Percentiles rank a stretch among this genome's conserved stretches.
Conservation (phyloP, 2,329 filamentous ascomycete genomes). For the Ceratocystis variospora region DNA sequence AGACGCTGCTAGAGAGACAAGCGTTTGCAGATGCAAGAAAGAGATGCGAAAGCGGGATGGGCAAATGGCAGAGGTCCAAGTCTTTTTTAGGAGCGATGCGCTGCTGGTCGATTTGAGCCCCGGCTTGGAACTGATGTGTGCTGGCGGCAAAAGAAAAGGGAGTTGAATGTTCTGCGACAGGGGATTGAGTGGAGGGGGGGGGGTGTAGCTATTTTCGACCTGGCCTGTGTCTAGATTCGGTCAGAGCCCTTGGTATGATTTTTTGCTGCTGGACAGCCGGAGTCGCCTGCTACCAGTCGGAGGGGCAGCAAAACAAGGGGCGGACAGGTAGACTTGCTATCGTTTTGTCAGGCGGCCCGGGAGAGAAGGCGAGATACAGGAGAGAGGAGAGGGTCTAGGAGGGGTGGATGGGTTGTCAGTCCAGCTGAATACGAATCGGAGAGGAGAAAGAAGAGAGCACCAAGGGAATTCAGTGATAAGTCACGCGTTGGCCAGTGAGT, state of each 20-base stretch:
- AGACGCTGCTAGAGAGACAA: slow-evolving; percentile 2
- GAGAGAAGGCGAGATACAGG: neutral
- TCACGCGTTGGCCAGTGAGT: neutral
- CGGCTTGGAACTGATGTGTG: neutral
- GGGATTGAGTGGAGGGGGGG: neutral
- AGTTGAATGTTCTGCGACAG: neutral
- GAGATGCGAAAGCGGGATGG: neutral
- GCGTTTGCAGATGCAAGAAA: slow-evolving; percentile 6
- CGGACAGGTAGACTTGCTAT: neutral
- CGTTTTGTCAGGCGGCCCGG: neutral
- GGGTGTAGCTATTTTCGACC: neutral
- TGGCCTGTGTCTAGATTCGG: too few relatives aligned
- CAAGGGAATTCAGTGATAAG: neutral
- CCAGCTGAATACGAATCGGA: neutral
- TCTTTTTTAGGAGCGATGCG: slow-evolving; percentile 2
- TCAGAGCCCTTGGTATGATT: neutral
- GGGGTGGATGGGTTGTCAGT: neutral
- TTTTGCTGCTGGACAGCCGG: neutral
- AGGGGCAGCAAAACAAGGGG: neutral
- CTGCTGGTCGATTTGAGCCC: neutral
- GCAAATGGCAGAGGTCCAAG: neutral
- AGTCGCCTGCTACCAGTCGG: neutral
- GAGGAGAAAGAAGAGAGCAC: neutral
- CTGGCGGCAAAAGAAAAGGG: neutral
- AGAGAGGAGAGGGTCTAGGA: neutral